A percentile compares a stretch with the other conserved stretches of the same genome.
These are phyloP conservation scores for Microstegium vimineum DNA, from an alignment of 176 grass and related monocot species.

Conservation along the genomic window DNA sequence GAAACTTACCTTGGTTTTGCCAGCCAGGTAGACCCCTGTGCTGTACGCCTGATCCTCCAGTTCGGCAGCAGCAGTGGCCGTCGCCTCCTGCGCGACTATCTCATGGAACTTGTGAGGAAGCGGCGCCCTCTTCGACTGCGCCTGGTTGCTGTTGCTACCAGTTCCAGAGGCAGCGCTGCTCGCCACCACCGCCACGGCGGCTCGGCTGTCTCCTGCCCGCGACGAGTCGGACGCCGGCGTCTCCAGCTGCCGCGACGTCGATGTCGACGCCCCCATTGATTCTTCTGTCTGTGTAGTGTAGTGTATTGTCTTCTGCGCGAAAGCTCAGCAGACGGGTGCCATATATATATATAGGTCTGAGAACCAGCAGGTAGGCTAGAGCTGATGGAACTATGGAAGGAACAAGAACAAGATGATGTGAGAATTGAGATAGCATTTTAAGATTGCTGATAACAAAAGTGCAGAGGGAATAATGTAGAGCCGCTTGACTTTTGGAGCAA, in stretches of 20 bases:
- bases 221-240: constrained; percentile 5
- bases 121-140: constrained; percentile 35
- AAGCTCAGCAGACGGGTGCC: not conserved
- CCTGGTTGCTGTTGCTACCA: constrained; percentile 16
- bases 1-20: constrained; percentile 32
- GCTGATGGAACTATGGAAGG: too few relatives aligned
- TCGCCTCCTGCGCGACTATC: constrained; percentile 19
- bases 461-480: constrained; percentile 23
- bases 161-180: not conserved
- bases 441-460: not conserved
- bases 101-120: constrained; percentile 38
- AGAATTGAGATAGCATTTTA: not conserved
- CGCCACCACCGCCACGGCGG: not conserved
- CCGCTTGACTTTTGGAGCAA: not conserved
- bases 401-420: not conserved
- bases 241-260: constrained; percentile 18
- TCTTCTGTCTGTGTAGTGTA: too few relatives aligned
- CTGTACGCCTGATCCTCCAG: constrained; percentile 20
- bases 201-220: not conserved
- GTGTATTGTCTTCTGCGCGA: too few relatives aligned
- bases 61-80: not conserved
- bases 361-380: not conserved
- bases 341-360: not conserved
- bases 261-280: constrained; percentile 4
- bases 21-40: constrained; percentile 21